Percentiles rank a stretch among this genome's conserved stretches.
Evolutionary conservation across 129 eudicot species (phyloP).

Genomic region (Flaveria ramosissima): DNA sequence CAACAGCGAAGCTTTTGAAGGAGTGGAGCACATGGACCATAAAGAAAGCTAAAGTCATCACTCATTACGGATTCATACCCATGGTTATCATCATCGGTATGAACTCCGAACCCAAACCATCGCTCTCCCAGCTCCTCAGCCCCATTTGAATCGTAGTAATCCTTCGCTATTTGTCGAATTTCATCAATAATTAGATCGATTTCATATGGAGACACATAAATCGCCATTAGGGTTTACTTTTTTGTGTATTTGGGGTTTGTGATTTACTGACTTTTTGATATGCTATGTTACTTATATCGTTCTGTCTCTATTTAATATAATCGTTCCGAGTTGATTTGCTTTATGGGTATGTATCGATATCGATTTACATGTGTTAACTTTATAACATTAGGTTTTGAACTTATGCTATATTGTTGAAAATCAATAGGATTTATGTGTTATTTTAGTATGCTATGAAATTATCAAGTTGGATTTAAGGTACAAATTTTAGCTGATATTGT

Average conservation of each 20-base stretch:
- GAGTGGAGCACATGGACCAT: conserved; percentile 84
- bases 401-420: background rate
- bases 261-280: background rate
- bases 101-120: conserved; percentile 86
- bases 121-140: conserved; percentile 68
- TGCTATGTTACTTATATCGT: background rate
- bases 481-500: no score
- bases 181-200: background rate
- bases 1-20: conserved; percentile 48
- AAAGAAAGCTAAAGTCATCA: conserved; percentile 79
- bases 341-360: background rate
- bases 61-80: conserved; percentile 84
- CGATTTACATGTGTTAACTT: background rate
- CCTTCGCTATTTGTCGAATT: conserved; percentile 20
- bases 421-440: background rate
- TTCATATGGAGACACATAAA: background rate
- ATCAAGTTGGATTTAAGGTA: background rate
- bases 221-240: background rate
- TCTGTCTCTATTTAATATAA: background rate
- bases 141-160: conserved; percentile 45
- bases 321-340: background rate
- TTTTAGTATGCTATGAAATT: background rate
- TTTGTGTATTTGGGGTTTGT: background rate
- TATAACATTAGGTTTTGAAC: background rate
- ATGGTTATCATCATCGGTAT: conserved; percentile 77